A percentile compares a stretch with the other conserved stretches of the same genome.
These are phyloP conservation scores for Darksidea phi DNA, from an alignment of 495 filamentous ascomycete genomes.

Conservation along the genomic window DNA sequence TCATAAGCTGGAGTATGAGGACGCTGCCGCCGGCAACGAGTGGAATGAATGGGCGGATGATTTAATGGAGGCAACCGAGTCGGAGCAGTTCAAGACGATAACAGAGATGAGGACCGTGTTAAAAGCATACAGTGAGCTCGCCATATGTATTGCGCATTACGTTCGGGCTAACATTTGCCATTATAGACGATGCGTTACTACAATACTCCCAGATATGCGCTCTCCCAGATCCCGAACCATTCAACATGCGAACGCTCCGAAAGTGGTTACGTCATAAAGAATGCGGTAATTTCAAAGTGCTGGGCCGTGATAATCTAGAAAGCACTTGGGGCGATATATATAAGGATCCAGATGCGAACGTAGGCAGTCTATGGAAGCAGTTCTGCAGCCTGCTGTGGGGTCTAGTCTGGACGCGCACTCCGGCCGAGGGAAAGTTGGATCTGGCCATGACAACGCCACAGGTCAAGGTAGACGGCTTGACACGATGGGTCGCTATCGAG, in stretches of 20 bases:
- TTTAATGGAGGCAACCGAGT: background rate
- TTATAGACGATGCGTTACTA: background rate
- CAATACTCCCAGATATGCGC: background rate
- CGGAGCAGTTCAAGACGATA: background rate
- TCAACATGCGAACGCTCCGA: background rate
- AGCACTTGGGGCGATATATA: background rate
- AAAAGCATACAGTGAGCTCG: background rate
- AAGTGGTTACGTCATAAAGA: background rate
- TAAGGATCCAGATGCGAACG: background rate
- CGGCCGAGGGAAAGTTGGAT: background rate
- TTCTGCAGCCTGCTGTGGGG: background rate
- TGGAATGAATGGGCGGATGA: background rate
- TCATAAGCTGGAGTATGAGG: background rate
- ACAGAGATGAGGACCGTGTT: background rate
- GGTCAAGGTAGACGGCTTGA: conserved; percentile 1
- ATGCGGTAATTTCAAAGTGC: background rate
- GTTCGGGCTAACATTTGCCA: background rate
- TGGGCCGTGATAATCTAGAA: background rate
- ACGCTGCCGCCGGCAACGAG: background rate
- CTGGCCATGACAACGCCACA: background rate
- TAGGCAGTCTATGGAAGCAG: background rate
- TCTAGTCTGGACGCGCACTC: background rate
- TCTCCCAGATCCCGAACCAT: background rate
- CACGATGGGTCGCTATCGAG: background rate
- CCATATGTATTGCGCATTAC: background rate